Evolutionary conservation across 345 rosid genomes (phyloP).

Genomic region (Salix viminalis): DNA sequence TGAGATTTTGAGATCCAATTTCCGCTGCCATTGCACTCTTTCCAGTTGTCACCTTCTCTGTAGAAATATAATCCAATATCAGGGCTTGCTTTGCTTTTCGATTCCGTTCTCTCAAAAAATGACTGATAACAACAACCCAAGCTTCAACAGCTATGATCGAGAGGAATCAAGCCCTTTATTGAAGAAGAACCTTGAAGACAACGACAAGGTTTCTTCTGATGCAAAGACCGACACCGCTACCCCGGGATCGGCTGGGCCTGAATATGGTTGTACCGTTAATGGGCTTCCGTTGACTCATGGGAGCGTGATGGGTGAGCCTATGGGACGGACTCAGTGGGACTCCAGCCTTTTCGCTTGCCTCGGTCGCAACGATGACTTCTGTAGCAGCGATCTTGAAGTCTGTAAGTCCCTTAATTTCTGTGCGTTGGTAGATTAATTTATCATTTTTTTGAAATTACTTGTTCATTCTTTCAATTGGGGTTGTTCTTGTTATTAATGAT

Average conservation of each 20-base stretch:
- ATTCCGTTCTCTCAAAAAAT: constrained; percentile 18
- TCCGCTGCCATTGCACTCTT: neutral
- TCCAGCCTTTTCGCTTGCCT: constrained; percentile 67
- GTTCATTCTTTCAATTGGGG: neutral
- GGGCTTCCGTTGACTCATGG: constrained; percentile 71
- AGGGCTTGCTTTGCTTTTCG: neutral
- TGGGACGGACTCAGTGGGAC: constrained; percentile 69
- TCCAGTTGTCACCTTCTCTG: neutral
- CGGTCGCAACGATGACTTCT: constrained; percentile 86
- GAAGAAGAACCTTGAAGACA: constrained; percentile 30
- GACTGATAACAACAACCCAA: constrained; percentile 31
- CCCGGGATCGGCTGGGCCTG: constrained; percentile 13
- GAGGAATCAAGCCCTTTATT: constrained; percentile 76
- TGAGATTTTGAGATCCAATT: neutral
- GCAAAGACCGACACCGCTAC: constrained; percentile 1
- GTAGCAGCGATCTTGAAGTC: constrained; percentile 99
- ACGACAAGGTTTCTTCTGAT: constrained; percentile 20
- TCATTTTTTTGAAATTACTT: neutral
- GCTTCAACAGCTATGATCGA: constrained; percentile 17
- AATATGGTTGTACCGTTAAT: constrained; percentile 68
- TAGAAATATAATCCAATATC: neutral
- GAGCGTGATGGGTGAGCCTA: constrained; percentile 88
- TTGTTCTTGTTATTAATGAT: no score
- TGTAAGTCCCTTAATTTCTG: constrained; percentile 43
- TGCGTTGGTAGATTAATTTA: no score